Conservation (phyloP, 164 flowering plant species). For the Pachysandra terminalis region DNA sequence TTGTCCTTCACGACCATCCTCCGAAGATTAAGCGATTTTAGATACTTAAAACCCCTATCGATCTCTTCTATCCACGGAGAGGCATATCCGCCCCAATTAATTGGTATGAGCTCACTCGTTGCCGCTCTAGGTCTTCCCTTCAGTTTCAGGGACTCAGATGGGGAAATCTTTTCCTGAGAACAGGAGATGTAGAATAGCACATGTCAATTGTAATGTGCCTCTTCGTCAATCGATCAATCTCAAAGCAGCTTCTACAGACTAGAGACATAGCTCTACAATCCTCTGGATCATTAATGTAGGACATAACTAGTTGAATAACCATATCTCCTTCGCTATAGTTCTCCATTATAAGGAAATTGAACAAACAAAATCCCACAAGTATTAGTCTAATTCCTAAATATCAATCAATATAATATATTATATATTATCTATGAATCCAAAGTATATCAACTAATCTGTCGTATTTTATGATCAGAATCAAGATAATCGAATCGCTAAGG, state of each 20-base stretch:
- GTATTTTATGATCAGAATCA: no score
- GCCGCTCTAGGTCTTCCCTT: no score
- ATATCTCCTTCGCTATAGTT: no score
- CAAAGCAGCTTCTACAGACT: not conserved
- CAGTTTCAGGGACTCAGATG: conserved; percentile 42
- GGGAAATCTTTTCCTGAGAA: not conserved
- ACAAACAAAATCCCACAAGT: no score
- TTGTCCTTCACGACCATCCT: conserved; percentile 78
- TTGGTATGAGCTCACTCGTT: conserved; percentile 89
- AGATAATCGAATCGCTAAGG: no score
- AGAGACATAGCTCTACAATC: not conserved
- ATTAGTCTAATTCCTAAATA: no score
- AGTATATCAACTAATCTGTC: no score
- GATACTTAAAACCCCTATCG: conserved; percentile 37
- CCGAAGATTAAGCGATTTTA: conserved; percentile 73
- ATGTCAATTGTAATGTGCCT: not conserved
- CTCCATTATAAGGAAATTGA: no score
- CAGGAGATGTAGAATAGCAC: not conserved
- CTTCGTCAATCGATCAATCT: not conserved
- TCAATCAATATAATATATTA: no score
- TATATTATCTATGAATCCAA: no score
- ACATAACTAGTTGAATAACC: no score
- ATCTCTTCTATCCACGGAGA: conserved; percentile 78
- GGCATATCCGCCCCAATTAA: conserved; percentile 96
- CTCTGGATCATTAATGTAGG: not conserved